Percentiles rank a stretch among this genome's conserved stretches.
phyloP scores from a whole-genome alignment of 2,329 filamentous ascomycete genomes.

The Penicillium sp. region DNA sequence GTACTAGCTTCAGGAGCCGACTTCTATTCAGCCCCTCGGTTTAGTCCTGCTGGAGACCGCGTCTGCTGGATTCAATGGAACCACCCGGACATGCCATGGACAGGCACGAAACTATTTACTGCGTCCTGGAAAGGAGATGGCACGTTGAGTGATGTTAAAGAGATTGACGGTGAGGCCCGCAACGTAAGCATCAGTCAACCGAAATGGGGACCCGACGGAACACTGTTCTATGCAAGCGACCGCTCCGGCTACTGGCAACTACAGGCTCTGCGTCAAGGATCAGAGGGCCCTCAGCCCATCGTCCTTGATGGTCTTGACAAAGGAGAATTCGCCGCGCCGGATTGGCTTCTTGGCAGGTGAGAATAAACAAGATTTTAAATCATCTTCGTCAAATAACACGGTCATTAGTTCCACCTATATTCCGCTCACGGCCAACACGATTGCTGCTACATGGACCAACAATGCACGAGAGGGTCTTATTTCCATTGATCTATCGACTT shows the following conservation, averaged over 20 bases:
- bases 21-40: slow-evolving; percentile 52
- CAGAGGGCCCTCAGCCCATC: slow-evolving; percentile 25
- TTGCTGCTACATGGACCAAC: slow-evolving; percentile 34
- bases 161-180: slow-evolving; percentile 41
- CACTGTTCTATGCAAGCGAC: slow-evolving; percentile 49
- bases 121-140: slow-evolving; percentile 40
- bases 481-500: slow-evolving; percentile 35
- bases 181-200: slow-evolving; percentile 48
- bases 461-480: slow-evolving; percentile 35
- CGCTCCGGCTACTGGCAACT: slow-evolving; percentile 46
- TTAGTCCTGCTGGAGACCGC: slow-evolving; percentile 44
- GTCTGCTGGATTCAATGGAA: slow-evolving; percentile 55
- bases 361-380: not conserved
- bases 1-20: slow-evolving; percentile 45
- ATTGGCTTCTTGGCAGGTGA: slow-evolving; percentile 29
- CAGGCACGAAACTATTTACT: slow-evolving; percentile 42
- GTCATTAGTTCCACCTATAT: slow-evolving; percentile 28
- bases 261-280: slow-evolving; percentile 32
- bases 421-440: slow-evolving; percentile 31
- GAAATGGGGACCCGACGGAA: slow-evolving; percentile 49
- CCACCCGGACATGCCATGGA: slow-evolving; percentile 53
- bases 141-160: slow-evolving; percentile 26
- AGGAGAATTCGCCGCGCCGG: slow-evolving; percentile 30
- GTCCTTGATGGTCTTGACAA: slow-evolving; percentile 38
- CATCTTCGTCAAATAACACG: not conserved